Conservation (phyloP, 768 basidiomycete genomes). For the Pholiota conissans region DNA sequence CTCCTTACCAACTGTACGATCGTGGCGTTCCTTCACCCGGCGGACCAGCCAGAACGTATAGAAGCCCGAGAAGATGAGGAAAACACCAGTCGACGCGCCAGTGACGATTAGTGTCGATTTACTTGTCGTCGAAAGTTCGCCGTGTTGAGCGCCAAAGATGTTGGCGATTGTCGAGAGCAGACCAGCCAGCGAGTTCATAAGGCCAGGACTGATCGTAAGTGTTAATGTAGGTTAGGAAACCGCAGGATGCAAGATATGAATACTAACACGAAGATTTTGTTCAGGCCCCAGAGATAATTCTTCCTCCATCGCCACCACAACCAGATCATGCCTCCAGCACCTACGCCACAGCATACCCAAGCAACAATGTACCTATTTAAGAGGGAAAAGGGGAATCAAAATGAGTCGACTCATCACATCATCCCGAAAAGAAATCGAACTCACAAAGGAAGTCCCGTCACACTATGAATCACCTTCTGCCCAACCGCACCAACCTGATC, state of each 20-base stretch:
- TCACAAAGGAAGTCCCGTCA: conserved; percentile 49
- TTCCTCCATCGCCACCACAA: conserved; percentile 60
- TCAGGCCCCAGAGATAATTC: conserved; percentile 60
- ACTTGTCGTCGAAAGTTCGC: conserved; percentile 41
- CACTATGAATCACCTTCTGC: conserved; percentile 30
- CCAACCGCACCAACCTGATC: conserved; percentile 26
- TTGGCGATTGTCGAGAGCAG: conserved; percentile 54
- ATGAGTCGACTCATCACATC: not conserved
- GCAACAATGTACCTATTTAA: conserved; percentile 50
- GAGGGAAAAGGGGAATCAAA: not conserved
- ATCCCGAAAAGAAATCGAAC: conserved; percentile 15
- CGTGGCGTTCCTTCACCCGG: conserved; percentile 24
- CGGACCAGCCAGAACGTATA: conserved; percentile 46
- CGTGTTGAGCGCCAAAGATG: conserved; percentile 49
- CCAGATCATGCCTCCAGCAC: conserved; percentile 53
- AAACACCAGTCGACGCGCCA: conserved; percentile 34
- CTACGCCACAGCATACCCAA: conserved; percentile 54
- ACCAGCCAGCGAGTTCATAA: conserved; percentile 57
- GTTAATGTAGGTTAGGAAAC: not conserved
- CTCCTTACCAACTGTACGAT: conserved; percentile 22
- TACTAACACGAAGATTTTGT: conserved; percentile 59
- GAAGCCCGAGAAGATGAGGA: conserved; percentile 37
- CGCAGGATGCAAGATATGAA: not conserved
- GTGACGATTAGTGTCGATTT: conserved; percentile 52
- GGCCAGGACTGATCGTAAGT: conserved; percentile 43